phyloP scores from a whole-genome alignment of 257 asterid species.

The Solanum megistacrolobum region DNA sequence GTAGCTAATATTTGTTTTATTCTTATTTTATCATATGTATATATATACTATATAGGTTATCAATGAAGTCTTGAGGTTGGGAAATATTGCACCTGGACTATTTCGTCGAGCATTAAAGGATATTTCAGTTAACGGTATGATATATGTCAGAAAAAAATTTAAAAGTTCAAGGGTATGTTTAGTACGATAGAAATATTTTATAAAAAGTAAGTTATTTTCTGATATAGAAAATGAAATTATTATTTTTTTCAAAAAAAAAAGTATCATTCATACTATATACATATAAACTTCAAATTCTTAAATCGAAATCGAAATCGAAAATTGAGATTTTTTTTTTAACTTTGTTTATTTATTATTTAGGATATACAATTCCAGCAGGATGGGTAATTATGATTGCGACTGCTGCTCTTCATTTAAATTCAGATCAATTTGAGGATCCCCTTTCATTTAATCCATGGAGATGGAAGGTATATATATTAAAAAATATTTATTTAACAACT shows the following conservation, averaged over 20 bases:
- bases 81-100: conserved; percentile 78
- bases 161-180: not conserved
- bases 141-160: not conserved
- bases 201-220: not conserved
- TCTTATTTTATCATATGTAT: not conserved
- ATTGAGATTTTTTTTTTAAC: not conserved
- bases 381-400: conserved; percentile 82
- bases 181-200: not conserved
- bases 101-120: conserved; percentile 67
- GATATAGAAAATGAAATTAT: not conserved
- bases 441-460: conserved; percentile 69
- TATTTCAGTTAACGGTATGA: conserved; percentile 52
- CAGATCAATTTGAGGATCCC: conserved; percentile 49
- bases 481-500: not conserved
- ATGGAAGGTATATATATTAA: conserved; percentile 40
- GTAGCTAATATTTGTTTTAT: not conserved
- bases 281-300: not conserved
- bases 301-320: not conserved
- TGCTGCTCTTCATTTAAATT: conserved; percentile 50
- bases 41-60: conserved; percentile 30
- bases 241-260: not conserved
- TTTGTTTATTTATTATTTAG: conserved; percentile 14
- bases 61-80: conserved; percentile 66
- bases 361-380: conserved; percentile 64
- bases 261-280: no score